Conservation (phyloP, 352 stramenopile species). For the Globisporangium nagaii region DNA sequence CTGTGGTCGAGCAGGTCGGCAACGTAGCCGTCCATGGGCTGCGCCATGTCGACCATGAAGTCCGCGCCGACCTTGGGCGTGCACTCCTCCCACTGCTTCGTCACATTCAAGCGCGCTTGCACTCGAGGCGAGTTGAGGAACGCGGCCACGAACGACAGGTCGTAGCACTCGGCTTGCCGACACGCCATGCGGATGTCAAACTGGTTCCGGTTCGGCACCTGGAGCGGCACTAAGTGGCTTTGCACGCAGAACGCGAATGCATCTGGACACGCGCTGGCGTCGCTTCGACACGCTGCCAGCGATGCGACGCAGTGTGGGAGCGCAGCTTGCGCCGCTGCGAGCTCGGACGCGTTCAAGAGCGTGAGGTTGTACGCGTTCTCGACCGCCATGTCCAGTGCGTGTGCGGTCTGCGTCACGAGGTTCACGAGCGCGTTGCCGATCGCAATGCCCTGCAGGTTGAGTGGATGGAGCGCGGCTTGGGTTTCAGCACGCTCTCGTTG, state of each 20-base stretch:
- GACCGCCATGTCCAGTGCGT: no score
- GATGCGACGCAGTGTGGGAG: no score
- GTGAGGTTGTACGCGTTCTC: no score
- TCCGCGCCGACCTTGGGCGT: conserved; percentile 88
- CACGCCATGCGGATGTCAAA: conserved; percentile 43
- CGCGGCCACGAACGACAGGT: background rate
- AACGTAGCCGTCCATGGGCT: conserved; percentile 51
- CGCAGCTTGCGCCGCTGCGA: no score
- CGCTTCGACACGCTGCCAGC: no score
- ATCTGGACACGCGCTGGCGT: background rate
- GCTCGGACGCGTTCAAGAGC: no score
- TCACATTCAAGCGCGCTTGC: conserved; percentile 14
- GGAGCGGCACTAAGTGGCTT: background rate
- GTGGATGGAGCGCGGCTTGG: no score
- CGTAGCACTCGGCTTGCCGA: conserved; percentile 1
- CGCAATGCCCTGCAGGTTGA: no score
- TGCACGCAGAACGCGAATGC: background rate
- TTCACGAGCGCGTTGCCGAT: no score
- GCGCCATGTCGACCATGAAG: no score
- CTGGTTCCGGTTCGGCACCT: conserved; percentile 28
- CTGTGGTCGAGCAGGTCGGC: conserved; percentile 80
- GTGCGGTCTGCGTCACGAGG: no score
- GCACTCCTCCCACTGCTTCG: conserved; percentile 84
- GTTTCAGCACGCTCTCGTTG: conserved; percentile 2
- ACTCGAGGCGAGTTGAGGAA: conserved; percentile 5